Percentiles rank a stretch among this genome's conserved stretches.
Conservation (phyloP, 2,329 filamentous ascomycete species). For the Cryphonectria radicalis region DNA sequence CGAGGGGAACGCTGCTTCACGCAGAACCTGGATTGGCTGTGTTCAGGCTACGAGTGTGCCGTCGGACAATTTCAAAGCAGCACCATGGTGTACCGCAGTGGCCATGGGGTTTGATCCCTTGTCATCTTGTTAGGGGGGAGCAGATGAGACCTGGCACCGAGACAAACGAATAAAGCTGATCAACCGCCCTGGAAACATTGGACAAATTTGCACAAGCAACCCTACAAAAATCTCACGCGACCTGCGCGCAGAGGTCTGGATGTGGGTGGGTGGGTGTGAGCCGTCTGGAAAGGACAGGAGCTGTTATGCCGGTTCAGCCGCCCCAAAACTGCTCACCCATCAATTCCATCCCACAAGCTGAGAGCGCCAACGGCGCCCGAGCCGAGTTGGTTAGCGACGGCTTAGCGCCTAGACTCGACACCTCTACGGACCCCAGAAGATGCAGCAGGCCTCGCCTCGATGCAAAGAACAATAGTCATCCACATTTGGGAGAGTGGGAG, state of each 20-base stretch:
- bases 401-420: slow-evolving; percentile 9
- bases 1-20: neutral
- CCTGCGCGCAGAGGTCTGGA: neutral
- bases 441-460: slow-evolving; percentile 6
- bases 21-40: neutral
- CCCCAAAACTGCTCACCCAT: neutral
- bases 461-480: slow-evolving; percentile 11
- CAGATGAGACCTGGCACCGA: neutral
- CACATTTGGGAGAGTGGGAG: neutral
- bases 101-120: neutral
- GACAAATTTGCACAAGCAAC: neutral
- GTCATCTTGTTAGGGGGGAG: neutral
- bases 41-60: neutral
- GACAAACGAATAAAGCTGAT: neutral
- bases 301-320: neutral
- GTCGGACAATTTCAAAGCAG: slow-evolving; percentile 1
- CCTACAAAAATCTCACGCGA: neutral
- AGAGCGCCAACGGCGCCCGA: neutral
- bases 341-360: slow-evolving; percentile 7
- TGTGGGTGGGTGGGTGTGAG: neutral
- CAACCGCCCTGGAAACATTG: neutral
- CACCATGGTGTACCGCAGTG: slow-evolving; percentile 8
- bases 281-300: neutral
- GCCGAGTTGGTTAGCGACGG: slow-evolving; percentile 19
- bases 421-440: neutral